Conservation (phyloP, 495 filamentous ascomycete species). For the Podospora pseudopauciseta region DNA sequence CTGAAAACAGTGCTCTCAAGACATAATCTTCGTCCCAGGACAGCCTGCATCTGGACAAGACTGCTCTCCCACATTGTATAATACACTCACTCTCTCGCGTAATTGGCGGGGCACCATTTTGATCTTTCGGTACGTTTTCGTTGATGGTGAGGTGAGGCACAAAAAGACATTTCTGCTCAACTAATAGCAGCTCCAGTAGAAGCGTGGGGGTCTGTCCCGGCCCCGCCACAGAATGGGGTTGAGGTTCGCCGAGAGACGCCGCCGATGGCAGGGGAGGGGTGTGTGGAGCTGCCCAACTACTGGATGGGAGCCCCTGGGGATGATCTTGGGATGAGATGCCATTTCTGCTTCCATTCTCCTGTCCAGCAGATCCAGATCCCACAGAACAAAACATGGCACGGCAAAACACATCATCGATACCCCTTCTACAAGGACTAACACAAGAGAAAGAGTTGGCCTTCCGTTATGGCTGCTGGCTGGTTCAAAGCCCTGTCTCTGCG, state of each 20-base stretch:
- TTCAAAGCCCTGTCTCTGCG: neutral
- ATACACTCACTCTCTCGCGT: neutral
- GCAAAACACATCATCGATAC: neutral
- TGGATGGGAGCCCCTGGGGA: neutral
- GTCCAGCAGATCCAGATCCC: neutral
- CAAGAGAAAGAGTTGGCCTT: neutral
- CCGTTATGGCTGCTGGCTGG: neutral
- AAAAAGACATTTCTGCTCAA: neutral
- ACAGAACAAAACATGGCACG: neutral
- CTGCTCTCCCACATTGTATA: neutral
- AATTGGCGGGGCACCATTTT: neutral
- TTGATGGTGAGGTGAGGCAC: neutral
- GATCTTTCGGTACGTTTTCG: neutral
- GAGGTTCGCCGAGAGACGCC: constrained; percentile 2
- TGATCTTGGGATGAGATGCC: neutral
- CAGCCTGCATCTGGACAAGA: neutral
- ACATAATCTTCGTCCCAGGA: neutral
- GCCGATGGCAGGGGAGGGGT: neutral
- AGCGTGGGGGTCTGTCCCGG: neutral
- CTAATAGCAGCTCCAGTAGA: neutral
- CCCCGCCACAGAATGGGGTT: neutral
- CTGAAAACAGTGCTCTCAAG: neutral
- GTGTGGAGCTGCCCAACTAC: neutral
- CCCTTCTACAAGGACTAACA: neutral
- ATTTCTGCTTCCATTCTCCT: neutral